Evolutionary conservation across 1,284 basidiomycete genomes (phyloP), one percentile per base, ranked within the genome.

Genomic region (Cystobasidium sp.): DNA sequence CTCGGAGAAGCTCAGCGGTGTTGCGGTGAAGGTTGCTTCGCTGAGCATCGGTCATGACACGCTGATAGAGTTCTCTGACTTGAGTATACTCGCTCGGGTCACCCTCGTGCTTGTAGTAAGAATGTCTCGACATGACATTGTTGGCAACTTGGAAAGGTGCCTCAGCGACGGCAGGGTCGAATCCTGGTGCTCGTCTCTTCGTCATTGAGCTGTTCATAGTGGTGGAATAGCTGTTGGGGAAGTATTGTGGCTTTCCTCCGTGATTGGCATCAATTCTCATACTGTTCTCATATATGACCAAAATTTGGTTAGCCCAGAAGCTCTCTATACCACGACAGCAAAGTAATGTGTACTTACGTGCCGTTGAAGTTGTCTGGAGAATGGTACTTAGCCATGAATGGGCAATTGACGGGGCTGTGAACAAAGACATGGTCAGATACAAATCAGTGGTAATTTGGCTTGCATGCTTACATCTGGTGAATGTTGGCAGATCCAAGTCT

Each of bases 311-410:
- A 31, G 31, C 31, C 31, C 31, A 31, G 31, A 5, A 5, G 5
- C 31, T 5, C 2, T 31, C 5, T 31, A 31, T 31, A 31, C 31
- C 31, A 31, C 31, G 31, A 31, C 31, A 31, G 31, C 31, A 31
- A 31, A 31, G 31, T 20, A 49, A n/a, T 22, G 39, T 61, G 18
- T 9, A 66, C 64, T 52, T 47, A 66, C 64, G 20, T 64, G 22
- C 81, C 81, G 53, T 77, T 79, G 75, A 72, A 82, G 67, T 82
- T 81, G 76, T 82, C 81, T 8, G 81, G 81, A 18, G 81, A 81
- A 75, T 80, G 79, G 75, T 62, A 47, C 58, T 66, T 73, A 1
- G 74, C 49, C 76, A 75, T 74, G 74, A 74, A 75, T 0, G 73
- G 75, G 49, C 72, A 75, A 76, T 67, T 80, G 77, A 44, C 75